Base-by-base conservation (phyloP, 1,139 yeast genomes). In the Trichomonascaceae sp. region DNA sequence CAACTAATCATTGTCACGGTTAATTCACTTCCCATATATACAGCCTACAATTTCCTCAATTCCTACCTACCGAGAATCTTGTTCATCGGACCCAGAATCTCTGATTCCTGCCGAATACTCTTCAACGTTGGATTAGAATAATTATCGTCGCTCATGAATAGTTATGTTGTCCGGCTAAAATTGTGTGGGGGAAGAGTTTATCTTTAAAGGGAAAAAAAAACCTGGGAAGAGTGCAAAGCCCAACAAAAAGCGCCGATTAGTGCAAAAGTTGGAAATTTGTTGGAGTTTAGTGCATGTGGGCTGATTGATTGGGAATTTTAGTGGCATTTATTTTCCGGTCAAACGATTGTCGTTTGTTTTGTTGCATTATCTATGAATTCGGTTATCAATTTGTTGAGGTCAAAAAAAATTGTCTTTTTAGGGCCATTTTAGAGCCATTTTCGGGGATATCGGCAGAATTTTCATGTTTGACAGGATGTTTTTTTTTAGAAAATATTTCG, bases 1-100 rank as follows among this genome's bases (percentile, higher is more conserved):
- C 98, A 53, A 91, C 98, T 66, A 53, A 19, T 3, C 18, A 45
- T 10, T 18, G 20, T 13, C 45, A 43, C 20, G 9, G 53, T 46
- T 50, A 50, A 53, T 53, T 17, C 39, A 13, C 9, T 86, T 65
- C 68, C 81, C 43, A 15, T 6, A 8, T 39, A 39, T 2, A 15
- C 43, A 6, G 17, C 17, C 6, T 17, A 17, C 7, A 39, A 3
- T 2, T 17, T 13, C 27, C 20, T 15, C 22, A 17, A 27, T 32
- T 41, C 30, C 24, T n/a, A 39, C 49, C 8, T 57, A 66, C 69
- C 70, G 53, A 72, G 66, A 54, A 72, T 62, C 67, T 70, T 70
- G 63, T 71, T 72, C 72, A 71, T 71, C 38, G 68, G 60, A 50
- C 76, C 76, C 50, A 72, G 66, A 46, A 72, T 67, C 43, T 66